Evolutionary conservation across 176 grass and related monocot genomes (phyloP).

Genomic region (Hyparrhenia diplandra): DNA sequence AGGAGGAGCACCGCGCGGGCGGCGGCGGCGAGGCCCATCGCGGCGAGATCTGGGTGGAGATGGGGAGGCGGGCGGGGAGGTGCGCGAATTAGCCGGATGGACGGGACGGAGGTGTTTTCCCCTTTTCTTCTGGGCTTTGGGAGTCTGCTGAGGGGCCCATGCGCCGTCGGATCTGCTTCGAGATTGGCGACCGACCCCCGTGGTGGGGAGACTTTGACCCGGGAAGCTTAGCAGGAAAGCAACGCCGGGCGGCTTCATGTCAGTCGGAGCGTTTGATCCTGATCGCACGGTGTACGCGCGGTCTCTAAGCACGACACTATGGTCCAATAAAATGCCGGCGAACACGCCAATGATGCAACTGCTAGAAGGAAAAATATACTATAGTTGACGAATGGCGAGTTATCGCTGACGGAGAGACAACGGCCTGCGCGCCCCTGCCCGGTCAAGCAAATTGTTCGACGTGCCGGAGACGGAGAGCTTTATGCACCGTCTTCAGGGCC

Average conservation of each 20-base stretch:
- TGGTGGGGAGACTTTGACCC: conserved; percentile 7
- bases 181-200: conserved; percentile 14
- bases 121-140: not conserved
- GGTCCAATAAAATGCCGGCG: not conserved
- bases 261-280: not conserved
- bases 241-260: not conserved
- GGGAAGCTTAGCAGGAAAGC: conserved; percentile 2
- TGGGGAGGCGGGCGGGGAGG: not conserved
- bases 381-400: not conserved
- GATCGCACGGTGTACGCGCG: no score
- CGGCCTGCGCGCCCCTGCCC: no score
- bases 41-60: conserved; percentile 45
- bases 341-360: not conserved
- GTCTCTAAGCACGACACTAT: not conserved
- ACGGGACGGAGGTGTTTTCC: not conserved
- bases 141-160: not conserved
- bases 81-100: conserved; percentile 28
- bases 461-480: not conserved
- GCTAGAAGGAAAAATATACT: not conserved
- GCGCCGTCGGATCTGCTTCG: conserved; percentile 19
- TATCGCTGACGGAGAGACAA: no score
- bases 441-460: not conserved
- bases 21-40: conserved; percentile 38
- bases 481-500: not conserved
- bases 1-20: conserved; percentile 25